phyloP scores from a whole-genome alignment of 202 grass and related monocot genomes.

The Carex arenaria region DNA sequence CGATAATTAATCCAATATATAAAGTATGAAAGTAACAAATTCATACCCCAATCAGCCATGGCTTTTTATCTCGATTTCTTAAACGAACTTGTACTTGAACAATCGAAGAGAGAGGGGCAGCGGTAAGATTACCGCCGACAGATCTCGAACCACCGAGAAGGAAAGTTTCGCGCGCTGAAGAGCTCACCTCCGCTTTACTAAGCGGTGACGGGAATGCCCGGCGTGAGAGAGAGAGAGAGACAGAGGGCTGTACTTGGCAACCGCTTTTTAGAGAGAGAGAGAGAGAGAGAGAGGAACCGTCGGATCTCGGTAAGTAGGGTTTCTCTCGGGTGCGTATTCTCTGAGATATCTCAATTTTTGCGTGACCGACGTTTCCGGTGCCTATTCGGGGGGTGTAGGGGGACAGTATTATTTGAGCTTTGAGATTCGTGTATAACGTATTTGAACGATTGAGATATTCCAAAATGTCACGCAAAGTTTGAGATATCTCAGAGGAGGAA shows the following conservation, averaged over 20 bases:
- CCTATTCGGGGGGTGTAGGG: too few relatives aligned
- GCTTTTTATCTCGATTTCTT: background rate
- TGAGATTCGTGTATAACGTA: too few relatives aligned
- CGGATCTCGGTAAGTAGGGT: slow-evolving; percentile 11
- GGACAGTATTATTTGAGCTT: too few relatives aligned
- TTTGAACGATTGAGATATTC: too few relatives aligned
- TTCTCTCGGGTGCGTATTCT: too few relatives aligned
- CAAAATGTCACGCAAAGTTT: too few relatives aligned
- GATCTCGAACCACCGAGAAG: slow-evolving; percentile 6
- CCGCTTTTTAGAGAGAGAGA: background rate
- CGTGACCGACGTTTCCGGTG: too few relatives aligned
- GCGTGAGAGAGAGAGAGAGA: background rate
- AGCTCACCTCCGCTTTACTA: background rate
- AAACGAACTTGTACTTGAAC: slow-evolving; percentile 1
- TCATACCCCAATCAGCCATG: slow-evolving; percentile 27
- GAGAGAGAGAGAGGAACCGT: background rate
- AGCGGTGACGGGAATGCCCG: background rate
- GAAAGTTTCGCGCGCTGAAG: background rate
- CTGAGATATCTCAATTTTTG: too few relatives aligned
- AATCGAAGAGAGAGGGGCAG: background rate
- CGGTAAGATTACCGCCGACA: background rate
- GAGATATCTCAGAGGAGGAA: too few relatives aligned
- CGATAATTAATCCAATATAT: background rate
- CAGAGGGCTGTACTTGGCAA: background rate
- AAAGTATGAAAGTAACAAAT: background rate